A percentile compares a stretch with the other conserved stretches of the same genome.
phyloP scores from a whole-genome alignment of 768 basidiomycete genomes.

The Lentinula sp. region DNA sequence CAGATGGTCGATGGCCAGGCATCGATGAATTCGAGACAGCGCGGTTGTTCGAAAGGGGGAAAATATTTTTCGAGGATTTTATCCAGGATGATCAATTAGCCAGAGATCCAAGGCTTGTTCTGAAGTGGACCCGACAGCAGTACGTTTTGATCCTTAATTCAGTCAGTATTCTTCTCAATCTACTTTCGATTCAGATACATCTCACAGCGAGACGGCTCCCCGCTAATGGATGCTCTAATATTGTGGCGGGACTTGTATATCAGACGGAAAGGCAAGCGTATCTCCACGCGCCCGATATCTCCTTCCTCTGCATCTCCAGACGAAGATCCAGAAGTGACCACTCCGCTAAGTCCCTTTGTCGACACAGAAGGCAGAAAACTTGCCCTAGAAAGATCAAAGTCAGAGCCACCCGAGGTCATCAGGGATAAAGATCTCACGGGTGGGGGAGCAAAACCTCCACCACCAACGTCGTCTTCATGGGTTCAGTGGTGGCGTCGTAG shows the following conservation, averaged over 20 bases:
- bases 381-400: constrained; percentile 23
- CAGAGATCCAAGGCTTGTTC: constrained; percentile 58
- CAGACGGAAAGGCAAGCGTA: constrained; percentile 11
- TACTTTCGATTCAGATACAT: constrained; percentile 49
- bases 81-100: constrained; percentile 60
- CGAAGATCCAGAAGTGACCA: constrained; percentile 21
- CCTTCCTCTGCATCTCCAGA: constrained; percentile 16
- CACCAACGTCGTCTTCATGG: constrained; percentile 64
- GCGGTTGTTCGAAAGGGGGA: constrained; percentile 49
- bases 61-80: constrained; percentile 60
- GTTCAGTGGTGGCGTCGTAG: constrained; percentile 80
- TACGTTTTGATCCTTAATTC: constrained; percentile 26
- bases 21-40: constrained; percentile 49
- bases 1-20: constrained; percentile 13
- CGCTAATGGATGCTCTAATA: constrained; percentile 67
- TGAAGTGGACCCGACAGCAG: constrained; percentile 67
- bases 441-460: constrained; percentile 22
- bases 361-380: constrained; percentile 12
- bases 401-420: constrained; percentile 30
- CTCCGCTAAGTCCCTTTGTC: constrained; percentile 3
- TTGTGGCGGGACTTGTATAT: constrained; percentile 56
- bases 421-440: constrained; percentile 7
- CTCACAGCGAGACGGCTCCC: constrained; percentile 67
- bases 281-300: constrained; percentile 28
- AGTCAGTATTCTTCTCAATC: background rate